Evolutionary conservation across 495 filamentous ascomycete species (phyloP), one percentile per base, ranked within the genome.

Genomic region (Aspergillus conjunctus): DNA sequence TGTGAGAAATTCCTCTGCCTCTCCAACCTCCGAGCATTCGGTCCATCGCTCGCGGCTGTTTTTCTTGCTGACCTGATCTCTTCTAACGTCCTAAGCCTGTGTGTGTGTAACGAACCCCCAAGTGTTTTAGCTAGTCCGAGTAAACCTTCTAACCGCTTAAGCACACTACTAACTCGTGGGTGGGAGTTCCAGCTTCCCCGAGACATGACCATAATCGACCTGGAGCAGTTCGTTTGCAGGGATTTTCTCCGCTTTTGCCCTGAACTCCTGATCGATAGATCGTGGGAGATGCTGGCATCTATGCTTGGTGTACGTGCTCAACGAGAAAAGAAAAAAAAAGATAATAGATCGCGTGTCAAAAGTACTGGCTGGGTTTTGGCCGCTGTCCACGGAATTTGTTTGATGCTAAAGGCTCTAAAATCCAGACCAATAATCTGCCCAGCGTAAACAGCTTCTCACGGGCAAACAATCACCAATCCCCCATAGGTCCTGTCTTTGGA

Each of bases 381-480:
- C 66, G 46, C 44, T 15, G 34, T 10, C 51, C 49, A 60, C 46
- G 31, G 37, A 52, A 48, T 64, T 62, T 69, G 64, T 66, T 69
- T 66, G 67, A 62, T 54, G 34, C 18, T 60, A 48, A 56, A 34
- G 54, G 50, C 55, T 34, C 21, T 32, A 22, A 52, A 46, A 43
- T 44, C 63, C 58, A 22, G 46, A 45, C 67, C 64, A 62, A 65
- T 64, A 51, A 48, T 59, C 53, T 46, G 33, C 32, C 21, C 21
- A 55, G 53, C 43, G 7, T 18, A 14, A 39, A 56, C 58, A 64
- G 37, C 26, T 22, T 50, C 54, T 33, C 60, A 46, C 51, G 63
- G 52, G 63, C 66, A 68, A 68, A 68, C 63, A 68, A 59, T 50
- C 20, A 32, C 57, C 18, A 41, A 44, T 54, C 50, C 57, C 2